These are phyloP conservation scores for Penicillium malachiteum DNA, from an alignment of 495 filamentous ascomycete species.

Conservation along the genomic window DNA sequence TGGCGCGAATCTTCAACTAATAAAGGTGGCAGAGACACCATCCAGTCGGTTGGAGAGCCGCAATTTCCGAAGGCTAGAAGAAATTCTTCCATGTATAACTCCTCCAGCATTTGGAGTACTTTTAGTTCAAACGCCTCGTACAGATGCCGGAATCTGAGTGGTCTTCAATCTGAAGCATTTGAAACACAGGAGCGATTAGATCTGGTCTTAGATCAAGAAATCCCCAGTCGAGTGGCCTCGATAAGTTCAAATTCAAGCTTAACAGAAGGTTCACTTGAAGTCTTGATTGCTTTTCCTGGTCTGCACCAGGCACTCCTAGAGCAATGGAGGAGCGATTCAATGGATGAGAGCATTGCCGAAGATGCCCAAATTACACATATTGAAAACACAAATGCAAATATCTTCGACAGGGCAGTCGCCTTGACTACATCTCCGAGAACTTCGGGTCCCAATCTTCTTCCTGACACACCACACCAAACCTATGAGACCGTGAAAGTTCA, in stretches of 20 bases:
- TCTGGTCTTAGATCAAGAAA: background rate
- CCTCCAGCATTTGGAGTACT: constrained; percentile 1
- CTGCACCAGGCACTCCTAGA: constrained; percentile 20
- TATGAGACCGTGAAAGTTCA: background rate
- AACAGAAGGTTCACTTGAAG: constrained; percentile 10
- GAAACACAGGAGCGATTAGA: constrained; percentile 5
- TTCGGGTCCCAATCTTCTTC: background rate
- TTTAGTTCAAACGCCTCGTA: background rate
- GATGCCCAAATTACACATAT: background rate
- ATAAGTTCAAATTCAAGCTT: background rate
- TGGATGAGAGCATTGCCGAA: background rate
- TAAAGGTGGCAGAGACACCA: no score
- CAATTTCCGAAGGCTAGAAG: background rate
- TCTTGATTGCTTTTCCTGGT: constrained; percentile 24
- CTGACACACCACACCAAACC: background rate
- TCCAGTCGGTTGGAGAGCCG: background rate
- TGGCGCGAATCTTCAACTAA: no score
- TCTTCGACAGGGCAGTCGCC: background rate
- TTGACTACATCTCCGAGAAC: background rate
- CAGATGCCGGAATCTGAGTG: background rate
- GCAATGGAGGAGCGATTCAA: constrained; percentile 16
- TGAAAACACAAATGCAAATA: background rate
- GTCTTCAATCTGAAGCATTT: constrained; percentile 2
- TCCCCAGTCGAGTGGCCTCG: background rate
- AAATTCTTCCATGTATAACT: background rate